Evolutionary conservation across 108 stramenopile genomes (phyloP).

Genomic region (Skeletonema marinoi): DNA sequence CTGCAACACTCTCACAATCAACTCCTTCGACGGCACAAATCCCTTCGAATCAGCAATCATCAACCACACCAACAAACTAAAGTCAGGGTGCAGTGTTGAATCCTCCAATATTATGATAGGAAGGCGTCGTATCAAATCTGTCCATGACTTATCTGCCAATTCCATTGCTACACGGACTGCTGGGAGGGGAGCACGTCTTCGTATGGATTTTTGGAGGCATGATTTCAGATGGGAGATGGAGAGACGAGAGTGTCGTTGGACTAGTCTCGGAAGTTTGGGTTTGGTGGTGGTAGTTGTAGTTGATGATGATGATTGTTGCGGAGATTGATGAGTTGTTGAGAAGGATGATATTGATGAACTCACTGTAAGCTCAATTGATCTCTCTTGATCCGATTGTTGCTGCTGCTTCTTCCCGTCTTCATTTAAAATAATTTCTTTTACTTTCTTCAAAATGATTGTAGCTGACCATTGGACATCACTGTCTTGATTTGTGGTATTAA

Average conservation of each 20-base stretch:
- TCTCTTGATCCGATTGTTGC: neutral
- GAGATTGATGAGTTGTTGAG: neutral
- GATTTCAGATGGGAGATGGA: constrained; percentile 83
- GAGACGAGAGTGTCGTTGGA: constrained; percentile 62
- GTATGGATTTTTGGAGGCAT: constrained; percentile 85
- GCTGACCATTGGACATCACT: constrained; percentile 44
- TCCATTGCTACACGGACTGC: constrained; percentile 86
- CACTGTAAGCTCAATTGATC: constrained; percentile 26
- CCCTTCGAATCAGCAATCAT: constrained; percentile 89
- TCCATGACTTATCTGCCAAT: constrained; percentile 64
- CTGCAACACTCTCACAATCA: constrained; percentile 51
- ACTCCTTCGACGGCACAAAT: constrained; percentile 30
- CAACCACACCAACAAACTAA: constrained; percentile 86
- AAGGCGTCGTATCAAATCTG: constrained; percentile 79
- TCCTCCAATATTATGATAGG: constrained; percentile 92
- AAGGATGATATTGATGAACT: constrained; percentile 19
- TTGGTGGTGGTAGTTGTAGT: neutral
- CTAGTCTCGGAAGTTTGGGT: constrained; percentile 29
- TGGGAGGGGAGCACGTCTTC: constrained; percentile 76
- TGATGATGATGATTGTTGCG: neutral
- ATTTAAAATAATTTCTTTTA: constrained; percentile 6
- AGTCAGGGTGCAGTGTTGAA: constrained; percentile 84
- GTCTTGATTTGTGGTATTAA: neutral
- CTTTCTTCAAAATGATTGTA: constrained; percentile 32
- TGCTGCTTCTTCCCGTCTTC: neutral